Base-by-base conservation (phyloP, 257 asterid species). In the Craterostigma plantagineum region DNA sequence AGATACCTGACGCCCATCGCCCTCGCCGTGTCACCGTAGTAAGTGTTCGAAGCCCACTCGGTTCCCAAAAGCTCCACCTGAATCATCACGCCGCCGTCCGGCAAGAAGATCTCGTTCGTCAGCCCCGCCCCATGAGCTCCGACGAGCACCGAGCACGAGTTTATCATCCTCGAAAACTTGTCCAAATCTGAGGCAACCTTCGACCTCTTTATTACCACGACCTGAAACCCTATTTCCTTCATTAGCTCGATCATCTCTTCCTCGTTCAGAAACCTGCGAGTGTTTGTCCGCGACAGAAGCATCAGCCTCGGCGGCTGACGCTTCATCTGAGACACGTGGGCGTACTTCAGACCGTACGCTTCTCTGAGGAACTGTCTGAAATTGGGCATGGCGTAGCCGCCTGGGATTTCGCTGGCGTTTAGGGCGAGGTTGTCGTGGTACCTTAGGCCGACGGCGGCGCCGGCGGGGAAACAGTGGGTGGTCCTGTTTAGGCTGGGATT, bases 91-190 rank as follows among this genome's bases (percentile, higher is more conserved):
- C 72, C 76, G 6, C 84, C 91, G 4, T 70, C 52, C 9, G 72
- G 71, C 75, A 82, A 43, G 50, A 82, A 82, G 12, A 87, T 66
- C 67, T 79, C 81, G 63, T 87, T 86, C 10, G 98, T 82, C 43
- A 87, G 43, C 14, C 93, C 98, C 3, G 98, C 98, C 37, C 98
- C 98, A 39, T 87, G 98, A 1, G 77, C 93, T 2, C 98, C 98
- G 6, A 87, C 57, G 68, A 87, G 30, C 18, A 82, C 98, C 54
- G 71, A 71, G 43, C 95, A 82, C 15, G 93, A 66, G 38, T 87
- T 87, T 0, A 87, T 75, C 43, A 68, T 42, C 16, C 59, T 63
- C 16, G 81, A 55, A 34, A 79, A 75, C 34, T 39, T 68, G 43
- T 72, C 71, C 16, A 87, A 55, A 60, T 87, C 76, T 27, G 92